Conservation (phyloP, 257 asterid species). For the Capsicum chinense region DNA sequence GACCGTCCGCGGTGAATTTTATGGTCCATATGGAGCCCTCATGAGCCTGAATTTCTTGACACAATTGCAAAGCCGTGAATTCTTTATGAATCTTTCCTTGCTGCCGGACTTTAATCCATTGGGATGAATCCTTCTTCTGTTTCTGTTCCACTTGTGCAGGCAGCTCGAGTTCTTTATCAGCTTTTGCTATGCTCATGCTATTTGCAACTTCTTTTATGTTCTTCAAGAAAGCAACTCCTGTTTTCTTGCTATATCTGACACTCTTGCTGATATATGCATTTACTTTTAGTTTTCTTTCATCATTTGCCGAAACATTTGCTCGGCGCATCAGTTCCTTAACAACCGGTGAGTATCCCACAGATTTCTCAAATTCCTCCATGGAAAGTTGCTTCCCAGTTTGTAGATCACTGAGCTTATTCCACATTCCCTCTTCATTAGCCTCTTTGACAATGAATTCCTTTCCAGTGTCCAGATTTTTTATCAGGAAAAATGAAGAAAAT, state of each 20-base stretch:
- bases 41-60: constrained; percentile 42
- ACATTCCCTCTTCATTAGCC: constrained; percentile 38
- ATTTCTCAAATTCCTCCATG: constrained; percentile 43
- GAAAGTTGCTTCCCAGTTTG: constrained; percentile 40
- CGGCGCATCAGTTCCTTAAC: constrained; percentile 43
- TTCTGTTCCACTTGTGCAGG: constrained; percentile 3
- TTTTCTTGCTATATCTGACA: constrained; percentile 35
- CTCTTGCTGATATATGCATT: constrained; percentile 38
- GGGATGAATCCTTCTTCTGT: constrained; percentile 24
- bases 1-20: constrained; percentile 32
- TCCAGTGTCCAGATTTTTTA: constrained; percentile 43
- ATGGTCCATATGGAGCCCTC: constrained; percentile 41
- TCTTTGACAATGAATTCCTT: constrained; percentile 42
- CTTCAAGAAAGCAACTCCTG: constrained; percentile 32
- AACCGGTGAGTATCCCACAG: constrained; percentile 36
- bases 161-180: constrained; percentile 27
- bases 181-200: constrained; percentile 24
- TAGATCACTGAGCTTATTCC: constrained; percentile 41
- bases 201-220: constrained; percentile 37
- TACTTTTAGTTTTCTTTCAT: constrained; percentile 25
- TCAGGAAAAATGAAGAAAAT: constrained; percentile 66
- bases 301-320: constrained; percentile 6
- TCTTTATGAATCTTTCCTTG: constrained; percentile 38
- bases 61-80: constrained; percentile 34
- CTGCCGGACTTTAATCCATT: constrained; percentile 41